Base-by-base conservation (phyloP, 169 alveolate genomes). In the Plasmodium cynomolgi region DNA sequence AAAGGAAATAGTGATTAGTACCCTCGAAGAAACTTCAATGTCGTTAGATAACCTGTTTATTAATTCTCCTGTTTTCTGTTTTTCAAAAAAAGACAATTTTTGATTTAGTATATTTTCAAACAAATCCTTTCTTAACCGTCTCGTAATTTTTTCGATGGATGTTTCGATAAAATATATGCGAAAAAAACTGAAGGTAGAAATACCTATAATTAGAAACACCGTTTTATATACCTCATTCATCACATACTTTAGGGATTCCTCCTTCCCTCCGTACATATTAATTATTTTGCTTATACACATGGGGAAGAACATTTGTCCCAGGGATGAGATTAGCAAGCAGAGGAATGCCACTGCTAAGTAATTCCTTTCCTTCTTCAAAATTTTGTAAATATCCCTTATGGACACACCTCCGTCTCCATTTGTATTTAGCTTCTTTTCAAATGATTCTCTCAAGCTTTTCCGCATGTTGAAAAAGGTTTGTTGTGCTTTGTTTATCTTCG, bases 71-170 rank as follows among this genome's bases (percentile, higher is more conserved):
- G 97, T 93, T 47, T 92, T 72, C 20, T 81, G 94, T 6, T 50
- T 74, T 74, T 96, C 96, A 82, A 94, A 96, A 81, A 96, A 94
- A 20, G 83, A n/a, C 37, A 93, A 50, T 33, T 94, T 94, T 83
- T 91, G 95, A 44, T 83, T 84, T 9, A 96, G 83, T 20, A 96
- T 71, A 47, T 93, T 83, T n/a, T 86, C 92, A 86, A 84, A 96
- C 31, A 92, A 37, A n/a, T 72, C 91, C 29, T 82, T 93, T 34
- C 97, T 75, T 79, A 96, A 77, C 31, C 96, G 56, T 82, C 95
- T 79, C 2, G 96, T 77, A 44, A 96, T 96, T 62, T 96, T 79
- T 29, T 79, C 93, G 29, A 75, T 90, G 20, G 91, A 85, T n/a
- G 95, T 83, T 86, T 86, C 93, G 31, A 86, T 86, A 47, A 86